Percentiles rank a stretch among this genome's conserved stretches.
phyloP scores from a whole-genome alignment of 2,329 filamentous ascomycete species.

The Xylaria arbuscula region DNA sequence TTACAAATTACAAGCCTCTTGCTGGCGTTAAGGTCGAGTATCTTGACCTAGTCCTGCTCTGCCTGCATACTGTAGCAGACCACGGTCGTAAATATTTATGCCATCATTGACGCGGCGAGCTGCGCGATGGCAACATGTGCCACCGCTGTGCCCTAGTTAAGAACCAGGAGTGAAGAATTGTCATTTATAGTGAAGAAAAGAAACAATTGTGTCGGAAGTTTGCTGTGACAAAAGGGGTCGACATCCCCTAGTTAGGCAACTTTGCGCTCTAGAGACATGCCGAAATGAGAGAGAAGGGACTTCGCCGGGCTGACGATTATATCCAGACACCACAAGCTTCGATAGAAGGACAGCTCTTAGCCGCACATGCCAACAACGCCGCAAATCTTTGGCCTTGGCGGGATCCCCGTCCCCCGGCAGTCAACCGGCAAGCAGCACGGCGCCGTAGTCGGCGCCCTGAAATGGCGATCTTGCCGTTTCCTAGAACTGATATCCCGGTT shows the following conservation, averaged over 20 bases:
- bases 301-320: too few species aligned
- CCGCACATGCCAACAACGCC: conserved; percentile 47
- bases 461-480: conserved; percentile 31
- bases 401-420: conserved; percentile 46
- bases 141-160: conserved; percentile 52
- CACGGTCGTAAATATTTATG: conserved; percentile 33
- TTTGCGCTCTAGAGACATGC: too few species aligned
- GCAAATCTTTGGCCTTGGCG: conserved; percentile 47
- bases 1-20: conserved; percentile 58
- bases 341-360: conserved; percentile 49
- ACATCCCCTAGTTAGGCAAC: too few species aligned
- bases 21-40: conserved; percentile 47
- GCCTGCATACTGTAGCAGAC: conserved; percentile 51
- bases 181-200: too few species aligned
- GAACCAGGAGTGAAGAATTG: too few species aligned
- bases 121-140: conserved; percentile 49
- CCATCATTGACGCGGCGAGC: conserved; percentile 19
- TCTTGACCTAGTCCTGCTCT: conserved; percentile 46
- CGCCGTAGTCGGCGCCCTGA: conserved; percentile 45
- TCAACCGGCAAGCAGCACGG: conserved; percentile 47
- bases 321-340: conserved; percentile 51
- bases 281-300: too few species aligned
- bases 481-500: conserved; percentile 37
- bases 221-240: too few species aligned
- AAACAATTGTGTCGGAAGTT: too few species aligned